A percentile compares a stretch with the other conserved stretches of the same genome.
Evolutionary conservation across 2,329 filamentous ascomycete genomes (phyloP).

Genomic region (Colletotrichum phormii): DNA sequence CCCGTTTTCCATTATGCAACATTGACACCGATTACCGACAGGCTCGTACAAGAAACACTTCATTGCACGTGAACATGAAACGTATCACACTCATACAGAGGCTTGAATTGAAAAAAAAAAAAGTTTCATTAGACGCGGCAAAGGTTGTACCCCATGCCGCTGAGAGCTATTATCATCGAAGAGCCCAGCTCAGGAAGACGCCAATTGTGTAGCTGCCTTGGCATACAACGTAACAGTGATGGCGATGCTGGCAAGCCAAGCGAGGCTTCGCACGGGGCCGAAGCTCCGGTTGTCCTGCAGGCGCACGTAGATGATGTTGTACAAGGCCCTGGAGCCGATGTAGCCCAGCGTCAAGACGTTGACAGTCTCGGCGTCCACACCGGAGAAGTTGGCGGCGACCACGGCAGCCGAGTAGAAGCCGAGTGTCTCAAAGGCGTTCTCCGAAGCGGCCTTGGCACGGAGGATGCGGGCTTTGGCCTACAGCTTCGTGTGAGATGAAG

Average conservation of each 20-base stretch:
- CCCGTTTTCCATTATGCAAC: not conserved
- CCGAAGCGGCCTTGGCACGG: slow-evolving; percentile 61
- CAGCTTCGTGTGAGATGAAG: not conserved
- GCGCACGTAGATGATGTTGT: slow-evolving; percentile 56
- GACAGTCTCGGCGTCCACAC: slow-evolving; percentile 49
- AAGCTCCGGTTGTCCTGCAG: slow-evolving; percentile 54
- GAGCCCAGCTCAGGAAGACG: slow-evolving; percentile 12
- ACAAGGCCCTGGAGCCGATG: slow-evolving; percentile 52
- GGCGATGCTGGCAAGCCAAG: slow-evolving; percentile 51
- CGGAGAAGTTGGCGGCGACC: slow-evolving; percentile 58
- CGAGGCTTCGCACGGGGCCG: slow-evolving; percentile 50
- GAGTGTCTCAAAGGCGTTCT: slow-evolving; percentile 58
- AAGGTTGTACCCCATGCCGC: not conserved
- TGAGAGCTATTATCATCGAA: not conserved
- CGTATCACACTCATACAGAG: not conserved
- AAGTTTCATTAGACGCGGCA: not conserved
- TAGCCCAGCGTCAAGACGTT: slow-evolving; percentile 55
- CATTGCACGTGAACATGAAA: too few relatives aligned
- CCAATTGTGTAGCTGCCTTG: slow-evolving; percentile 50
- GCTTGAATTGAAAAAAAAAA: not conserved
- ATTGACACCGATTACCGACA: too few relatives aligned
- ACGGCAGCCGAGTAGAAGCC: slow-evolving; percentile 56
- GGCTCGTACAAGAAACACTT: too few relatives aligned
- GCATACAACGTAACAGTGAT: slow-evolving; percentile 53
- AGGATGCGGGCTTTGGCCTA: slow-evolving; percentile 66